Evolutionary conservation across 208 protist species (phyloP), one percentile per base, ranked within the genome.

Genomic region (Trypanosoma mega): DNA sequence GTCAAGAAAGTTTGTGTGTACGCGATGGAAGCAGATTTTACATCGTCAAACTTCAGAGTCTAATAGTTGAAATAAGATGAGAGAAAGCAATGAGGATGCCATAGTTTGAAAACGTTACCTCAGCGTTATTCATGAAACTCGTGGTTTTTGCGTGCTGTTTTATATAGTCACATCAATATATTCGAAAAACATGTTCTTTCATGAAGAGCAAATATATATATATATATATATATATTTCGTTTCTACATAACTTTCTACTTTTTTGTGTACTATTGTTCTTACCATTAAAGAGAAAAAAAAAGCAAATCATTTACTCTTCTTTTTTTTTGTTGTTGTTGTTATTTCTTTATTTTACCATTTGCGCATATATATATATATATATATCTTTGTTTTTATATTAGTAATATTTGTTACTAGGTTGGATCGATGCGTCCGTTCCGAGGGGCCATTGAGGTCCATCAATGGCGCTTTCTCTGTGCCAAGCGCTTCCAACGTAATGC

Each of bases 21-120:
- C 58, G 11, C 59, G 76, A 39, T 93, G 86, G 86, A 85, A 77
- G 37, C 26, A 54, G 7, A 78, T 92, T 54, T 21, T 81, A 2
- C 62, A 65, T 27, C 59, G 60, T 2, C 56, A 74, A 39, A 45
- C 54, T 69, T 1, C 61, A 14, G 59, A 68, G 20, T 16, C 26
- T 33, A 24, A 34, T n/a, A 26, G n/a, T 12, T 63, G 45, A 63
- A 12, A n/a, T n/a, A 53, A 31, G 11, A 27, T 11, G 12, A 44
- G 31, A 20, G 29, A 44, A 33, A 59, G 21, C 36, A 8, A 30
- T 7, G 18, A 9, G 18, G 30, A 16, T 34, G 31, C 21, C 14
- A 20, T 47, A 23, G 33, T 31, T n/a, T n/a, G n/a, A n/a, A n/a
- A n/a, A n/a, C n/a, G n/a, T n/a, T n/a, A n/a, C n/a, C n/a, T n/a